Percentiles rank a stretch among this genome's conserved stretches.
Evolutionary conservation across 352 stramenopile genomes (phyloP).

Genomic region (Hyaloperonospora brassicae): DNA sequence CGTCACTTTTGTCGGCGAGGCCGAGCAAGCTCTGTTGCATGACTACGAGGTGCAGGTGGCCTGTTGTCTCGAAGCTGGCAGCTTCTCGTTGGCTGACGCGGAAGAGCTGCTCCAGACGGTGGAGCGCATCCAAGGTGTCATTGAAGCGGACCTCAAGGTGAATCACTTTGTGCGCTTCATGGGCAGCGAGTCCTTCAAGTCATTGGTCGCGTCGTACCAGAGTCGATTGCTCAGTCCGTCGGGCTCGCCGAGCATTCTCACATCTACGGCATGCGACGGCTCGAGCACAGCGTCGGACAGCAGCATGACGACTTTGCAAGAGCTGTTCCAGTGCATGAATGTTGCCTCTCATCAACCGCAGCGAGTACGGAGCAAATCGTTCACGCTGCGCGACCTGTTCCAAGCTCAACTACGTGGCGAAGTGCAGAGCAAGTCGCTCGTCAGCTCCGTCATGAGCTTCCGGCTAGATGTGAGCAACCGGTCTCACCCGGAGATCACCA

Average conservation of each 20-base stretch:
- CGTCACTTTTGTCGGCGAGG: conserved; percentile 66
- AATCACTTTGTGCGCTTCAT: conserved; percentile 87
- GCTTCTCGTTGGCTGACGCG: conserved; percentile 59
- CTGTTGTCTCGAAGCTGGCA: conserved; percentile 49
- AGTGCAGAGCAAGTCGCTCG: conserved; percentile 48
- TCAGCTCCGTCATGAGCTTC: conserved; percentile 69
- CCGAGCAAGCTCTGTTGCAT: conserved; percentile 42
- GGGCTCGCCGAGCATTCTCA: conserved; percentile 20
- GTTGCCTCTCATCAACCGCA: conserved; percentile 74
- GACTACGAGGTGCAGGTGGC: conserved; percentile 57
- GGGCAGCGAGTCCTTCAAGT: conserved; percentile 72
- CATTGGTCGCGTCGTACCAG: conserved; percentile 66
- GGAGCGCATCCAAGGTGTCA: conserved; percentile 41
- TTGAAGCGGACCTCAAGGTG: conserved; percentile 74
- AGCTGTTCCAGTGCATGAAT: conserved; percentile 86
- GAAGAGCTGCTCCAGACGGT: conserved; percentile 51
- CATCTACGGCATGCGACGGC: conserved; percentile 21
- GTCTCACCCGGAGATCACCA: conserved; percentile 45
- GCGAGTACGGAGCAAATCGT: conserved; percentile 62
- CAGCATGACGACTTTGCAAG: conserved; percentile 78
- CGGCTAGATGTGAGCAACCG: conserved; percentile 56
- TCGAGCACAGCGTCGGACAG: conserved; percentile 53
- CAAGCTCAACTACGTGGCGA: conserved; percentile 56
- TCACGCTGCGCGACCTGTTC: conserved; percentile 55
- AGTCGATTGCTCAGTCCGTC: conserved; percentile 65